A percentile compares a stretch with the other conserved stretches of the same genome.
phyloP scores from a whole-genome alignment of 2,329 filamentous ascomycete species.

The Microsporum ferrugineum region DNA sequence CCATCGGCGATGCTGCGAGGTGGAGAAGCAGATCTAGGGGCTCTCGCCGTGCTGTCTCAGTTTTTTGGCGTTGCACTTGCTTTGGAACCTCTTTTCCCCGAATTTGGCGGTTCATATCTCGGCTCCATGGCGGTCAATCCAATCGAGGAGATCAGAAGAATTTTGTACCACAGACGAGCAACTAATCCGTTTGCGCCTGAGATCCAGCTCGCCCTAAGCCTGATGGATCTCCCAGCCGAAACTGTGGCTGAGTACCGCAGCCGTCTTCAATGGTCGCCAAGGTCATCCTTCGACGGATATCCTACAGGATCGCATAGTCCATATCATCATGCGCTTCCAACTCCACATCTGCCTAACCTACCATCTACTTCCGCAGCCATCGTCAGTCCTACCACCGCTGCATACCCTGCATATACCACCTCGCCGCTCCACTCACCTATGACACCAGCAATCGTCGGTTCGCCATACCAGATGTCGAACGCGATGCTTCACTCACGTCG shows the following conservation, averaged over 20 bases:
- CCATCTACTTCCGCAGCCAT: conserved; percentile 22
- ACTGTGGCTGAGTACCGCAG: conserved; percentile 57
- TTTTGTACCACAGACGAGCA: conserved; percentile 58
- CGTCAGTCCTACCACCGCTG: conserved; percentile 21
- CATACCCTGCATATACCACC: conserved; percentile 29
- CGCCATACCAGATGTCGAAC: conserved; percentile 26
- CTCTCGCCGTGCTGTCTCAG: conserved; percentile 74
- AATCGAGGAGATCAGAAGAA: conserved; percentile 73
- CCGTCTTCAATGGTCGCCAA: conserved; percentile 52
- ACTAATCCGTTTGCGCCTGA: conserved; percentile 47
- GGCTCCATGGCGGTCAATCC: conserved; percentile 67
- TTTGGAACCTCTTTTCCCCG: conserved; percentile 82
- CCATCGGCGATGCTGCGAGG: conserved; percentile 73
- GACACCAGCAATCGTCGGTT: conserved; percentile 27
- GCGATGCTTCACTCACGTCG: conserved; percentile 25
- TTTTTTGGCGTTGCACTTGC: conserved; percentile 82
- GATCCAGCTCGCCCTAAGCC: conserved; percentile 49
- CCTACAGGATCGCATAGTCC: conserved; percentile 28
- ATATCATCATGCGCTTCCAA: conserved; percentile 24
- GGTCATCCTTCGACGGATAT: conserved; percentile 28
- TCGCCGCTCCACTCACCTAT: conserved; percentile 33
- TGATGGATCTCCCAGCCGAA: conserved; percentile 64
- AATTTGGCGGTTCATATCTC: conserved; percentile 81
- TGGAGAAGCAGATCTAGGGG: conserved; percentile 61
- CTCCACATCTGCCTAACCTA: conserved; percentile 21